Evolutionary conservation across 306 rosid species (phyloP), one percentile per base, ranked within the genome.

Genomic region (Quercus suber): DNA sequence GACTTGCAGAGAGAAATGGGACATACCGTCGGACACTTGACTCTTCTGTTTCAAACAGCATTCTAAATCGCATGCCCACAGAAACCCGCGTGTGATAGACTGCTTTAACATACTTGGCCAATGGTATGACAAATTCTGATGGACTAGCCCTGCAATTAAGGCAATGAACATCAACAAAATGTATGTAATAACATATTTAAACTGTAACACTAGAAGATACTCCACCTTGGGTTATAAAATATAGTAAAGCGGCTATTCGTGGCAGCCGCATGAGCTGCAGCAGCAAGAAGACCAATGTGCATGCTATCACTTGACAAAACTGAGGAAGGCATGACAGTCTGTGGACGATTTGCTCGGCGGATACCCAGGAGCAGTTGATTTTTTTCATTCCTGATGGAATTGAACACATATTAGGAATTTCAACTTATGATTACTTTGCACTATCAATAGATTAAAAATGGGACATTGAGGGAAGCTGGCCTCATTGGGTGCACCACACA

Each of bases 211-310:
- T 45, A 41, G 76, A 55, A 75, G 70, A 77, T 56, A 70, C 88
- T 23, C 80, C 23, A 85, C 93, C 91, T 85, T 31, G 93, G 93
- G 82, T 89, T 89, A 76, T 81, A 89, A 67, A 89, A 89, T 68
- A 89, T 85, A 25, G 93, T 87, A 76, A 89, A 89, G 60, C 88
- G 93, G 71, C 91, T 90, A 76, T 89, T 90, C 55, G 95, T 90
- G 43, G 93, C 89, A 61, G 93, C 91, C 56, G 93, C 93, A 82
- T 89, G 91, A 75, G 93, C 93, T 31, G 93, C 93, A 76, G 95
- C 95, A 84, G 95, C 95, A 81, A 90, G 95, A 81, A 90, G 95
- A 78, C 95, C 95, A 74, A 90, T 87, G 82, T 90, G 95, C 95
- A 90, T 90, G 86, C 95, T 90, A 76, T 88, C 95, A 81, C 95